Percentiles rank a stretch among this genome's conserved stretches.
Conservation (phyloP, 2,329 filamentous ascomycete genomes). For the Nigrograna mackinnonii region DNA sequence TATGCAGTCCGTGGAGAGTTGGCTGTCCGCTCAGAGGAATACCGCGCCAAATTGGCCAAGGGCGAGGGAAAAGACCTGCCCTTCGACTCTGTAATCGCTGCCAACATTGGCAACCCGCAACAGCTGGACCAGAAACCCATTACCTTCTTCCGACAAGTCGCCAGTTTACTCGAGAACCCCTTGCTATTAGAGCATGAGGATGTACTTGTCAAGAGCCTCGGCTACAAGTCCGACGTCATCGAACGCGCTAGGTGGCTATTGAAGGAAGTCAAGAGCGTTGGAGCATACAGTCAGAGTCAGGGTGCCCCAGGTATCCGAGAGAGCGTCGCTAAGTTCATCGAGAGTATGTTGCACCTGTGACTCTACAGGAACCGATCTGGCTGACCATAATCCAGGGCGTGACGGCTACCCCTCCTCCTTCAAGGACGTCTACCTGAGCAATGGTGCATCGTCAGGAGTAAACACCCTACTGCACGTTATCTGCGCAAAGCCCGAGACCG, state of each 20-base stretch:
- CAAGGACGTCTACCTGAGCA: constrained; percentile 85
- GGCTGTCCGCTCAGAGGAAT: constrained; percentile 89
- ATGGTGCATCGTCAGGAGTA: constrained; percentile 90
- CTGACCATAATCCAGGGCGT: constrained; percentile 59
- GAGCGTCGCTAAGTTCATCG: constrained; percentile 90
- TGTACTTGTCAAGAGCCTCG: constrained; percentile 73
- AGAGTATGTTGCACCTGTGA: constrained; percentile 60
- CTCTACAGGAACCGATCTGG: not conserved
- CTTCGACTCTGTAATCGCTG: constrained; percentile 89
- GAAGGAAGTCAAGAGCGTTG: constrained; percentile 84
- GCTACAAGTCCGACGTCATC: constrained; percentile 89
- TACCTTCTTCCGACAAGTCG: constrained; percentile 97
- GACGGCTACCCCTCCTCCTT: constrained; percentile 86
- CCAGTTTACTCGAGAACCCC: constrained; percentile 91
- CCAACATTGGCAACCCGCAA: constrained; percentile 99
- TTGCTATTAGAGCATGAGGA: constrained; percentile 79
- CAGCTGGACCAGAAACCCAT: constrained; percentile 99
- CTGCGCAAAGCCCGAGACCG: constrained; percentile 74
- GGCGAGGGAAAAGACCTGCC: constrained; percentile 69
- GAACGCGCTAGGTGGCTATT: constrained; percentile 81
- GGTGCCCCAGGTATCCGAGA: constrained; percentile 85
- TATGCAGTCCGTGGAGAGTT: constrained; percentile 97
- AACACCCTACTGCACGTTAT: constrained; percentile 92
- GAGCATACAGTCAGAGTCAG: constrained; percentile 94
- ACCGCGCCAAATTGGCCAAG: constrained; percentile 71